phyloP scores from a whole-genome alignment of 148 eudicot species.

The Polygonum aviculare region DNA sequence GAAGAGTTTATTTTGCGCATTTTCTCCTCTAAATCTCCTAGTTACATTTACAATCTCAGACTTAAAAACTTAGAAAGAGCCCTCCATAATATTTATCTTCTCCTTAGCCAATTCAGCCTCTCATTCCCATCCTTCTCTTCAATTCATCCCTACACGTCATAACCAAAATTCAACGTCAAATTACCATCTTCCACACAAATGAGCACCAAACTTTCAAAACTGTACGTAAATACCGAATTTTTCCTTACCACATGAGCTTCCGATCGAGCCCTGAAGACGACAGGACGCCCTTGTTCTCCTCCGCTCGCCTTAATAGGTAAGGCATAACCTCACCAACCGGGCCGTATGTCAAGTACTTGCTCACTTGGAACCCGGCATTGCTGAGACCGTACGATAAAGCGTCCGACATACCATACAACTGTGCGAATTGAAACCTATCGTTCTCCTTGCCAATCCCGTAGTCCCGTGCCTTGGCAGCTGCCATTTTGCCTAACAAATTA shows the following conservation, averaged over 20 bases:
- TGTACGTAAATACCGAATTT: not conserved
- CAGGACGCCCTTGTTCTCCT: conserved; percentile 79
- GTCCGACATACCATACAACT: conserved; percentile 86
- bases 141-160: conserved; percentile 44
- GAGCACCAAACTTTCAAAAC: not conserved
- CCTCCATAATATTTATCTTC: not conserved
- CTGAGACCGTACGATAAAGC: conserved; percentile 56
- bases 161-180: not conserved
- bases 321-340: conserved; percentile 79
- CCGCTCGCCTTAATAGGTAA: conserved; percentile 75
- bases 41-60: not conserved
- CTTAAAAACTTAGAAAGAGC: not conserved
- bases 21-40: not conserved
- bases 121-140: conserved; percentile 40
- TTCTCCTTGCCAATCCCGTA: conserved; percentile 46
- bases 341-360: conserved; percentile 86
- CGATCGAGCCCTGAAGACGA: conserved; percentile 63
- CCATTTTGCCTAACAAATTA: conserved; percentile 43
- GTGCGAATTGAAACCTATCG: conserved; percentile 68
- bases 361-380: conserved; percentile 89
- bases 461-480: conserved; percentile 49
- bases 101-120: conserved; percentile 8
- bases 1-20: not conserved
- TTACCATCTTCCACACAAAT: not conserved
- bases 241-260: conserved; percentile 57